These are phyloP conservation scores for Aspergillus sparsus DNA, from an alignment of 495 filamentous ascomycete genomes.

Conservation along the genomic window DNA sequence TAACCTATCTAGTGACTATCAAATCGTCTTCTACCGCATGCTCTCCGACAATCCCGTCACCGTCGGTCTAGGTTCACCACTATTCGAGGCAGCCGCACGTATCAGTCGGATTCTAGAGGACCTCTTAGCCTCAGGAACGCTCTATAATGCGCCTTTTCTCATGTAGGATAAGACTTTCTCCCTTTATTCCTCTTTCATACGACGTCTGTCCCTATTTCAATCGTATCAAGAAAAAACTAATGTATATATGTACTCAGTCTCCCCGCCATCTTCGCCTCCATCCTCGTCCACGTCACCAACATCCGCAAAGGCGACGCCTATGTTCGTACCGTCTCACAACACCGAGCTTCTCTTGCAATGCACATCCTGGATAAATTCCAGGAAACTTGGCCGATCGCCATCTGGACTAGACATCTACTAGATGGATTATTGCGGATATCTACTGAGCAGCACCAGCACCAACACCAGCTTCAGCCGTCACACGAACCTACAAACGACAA, in stretches of 20 bases:
- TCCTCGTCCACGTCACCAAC: constrained; percentile 8
- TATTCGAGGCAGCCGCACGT: constrained; percentile 3
- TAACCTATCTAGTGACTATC: constrained; percentile 7
- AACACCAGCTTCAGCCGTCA: not conserved
- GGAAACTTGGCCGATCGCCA: not conserved
- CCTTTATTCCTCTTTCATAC: not conserved
- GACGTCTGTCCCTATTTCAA: too few relatives aligned
- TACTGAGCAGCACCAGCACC: not conserved
- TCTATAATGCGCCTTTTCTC: constrained; percentile 1
- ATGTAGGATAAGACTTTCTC: constrained; percentile 4
- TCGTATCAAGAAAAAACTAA: not conserved
- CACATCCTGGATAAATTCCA: constrained; percentile 6
- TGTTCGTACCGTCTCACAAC: constrained; percentile 2
- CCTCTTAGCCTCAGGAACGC: constrained; percentile 2
- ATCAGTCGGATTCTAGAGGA: constrained; percentile 4
- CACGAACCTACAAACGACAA: not conserved
- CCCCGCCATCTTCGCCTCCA: constrained; percentile 6
- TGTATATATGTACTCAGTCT: not conserved
- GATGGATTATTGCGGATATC: constrained; percentile 5
- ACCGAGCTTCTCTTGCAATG: constrained; percentile 5
- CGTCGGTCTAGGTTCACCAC: not conserved
- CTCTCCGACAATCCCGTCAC: constrained; percentile 7
- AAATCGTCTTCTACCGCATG: constrained; percentile 14
- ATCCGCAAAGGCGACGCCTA: constrained; percentile 4
- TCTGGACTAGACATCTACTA: constrained; percentile 8